A percentile compares a stretch with the other conserved stretches of the same genome.
phyloP scores from a whole-genome alignment of 768 basidiomycete species.

The Serpula lacrymans region DNA sequence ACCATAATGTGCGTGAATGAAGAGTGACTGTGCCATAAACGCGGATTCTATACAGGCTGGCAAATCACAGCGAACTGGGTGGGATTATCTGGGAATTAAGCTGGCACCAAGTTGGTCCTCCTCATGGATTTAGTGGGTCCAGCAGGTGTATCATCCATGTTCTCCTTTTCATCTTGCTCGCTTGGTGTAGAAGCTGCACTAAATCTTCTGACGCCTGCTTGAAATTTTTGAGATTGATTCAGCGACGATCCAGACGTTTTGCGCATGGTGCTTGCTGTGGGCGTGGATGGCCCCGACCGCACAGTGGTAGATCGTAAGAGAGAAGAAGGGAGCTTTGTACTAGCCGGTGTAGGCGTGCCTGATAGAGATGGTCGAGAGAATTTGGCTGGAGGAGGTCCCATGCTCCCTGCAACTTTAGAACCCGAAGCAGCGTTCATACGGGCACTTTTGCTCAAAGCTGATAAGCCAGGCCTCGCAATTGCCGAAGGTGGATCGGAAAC shows the following conservation, averaged over 20 bases:
- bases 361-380: conserved; percentile 29
- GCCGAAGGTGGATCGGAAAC: conserved; percentile 32
- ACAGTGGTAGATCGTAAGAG: conserved; percentile 33
- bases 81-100: not conserved
- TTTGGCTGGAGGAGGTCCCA: conserved; percentile 47
- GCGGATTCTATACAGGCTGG: not conserved
- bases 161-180: conserved; percentile 60
- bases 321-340: conserved; percentile 27
- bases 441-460: conserved; percentile 48
- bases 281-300: conserved; percentile 25
- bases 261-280: conserved; percentile 25
- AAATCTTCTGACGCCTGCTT: too few relatives aligned
- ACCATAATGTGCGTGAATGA: too few relatives aligned
- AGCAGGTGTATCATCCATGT: conserved; percentile 38
- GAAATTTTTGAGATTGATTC: too few relatives aligned
- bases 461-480: conserved; percentile 18
- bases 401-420: conserved; percentile 35
- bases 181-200: conserved; percentile 37
- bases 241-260: conserved; percentile 33
- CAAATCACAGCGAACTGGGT: not conserved
- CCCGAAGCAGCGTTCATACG: conserved; percentile 37
- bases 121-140: conserved; percentile 12
- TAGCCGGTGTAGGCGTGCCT: conserved; percentile 37
- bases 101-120: conserved; percentile 18
- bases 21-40: too few relatives aligned